Percentiles rank a stretch among this genome's conserved stretches.
These are phyloP conservation scores for Exidia glandulosa DNA, from an alignment of 768 basidiomycete genomes.

Conservation along the genomic window DNA sequence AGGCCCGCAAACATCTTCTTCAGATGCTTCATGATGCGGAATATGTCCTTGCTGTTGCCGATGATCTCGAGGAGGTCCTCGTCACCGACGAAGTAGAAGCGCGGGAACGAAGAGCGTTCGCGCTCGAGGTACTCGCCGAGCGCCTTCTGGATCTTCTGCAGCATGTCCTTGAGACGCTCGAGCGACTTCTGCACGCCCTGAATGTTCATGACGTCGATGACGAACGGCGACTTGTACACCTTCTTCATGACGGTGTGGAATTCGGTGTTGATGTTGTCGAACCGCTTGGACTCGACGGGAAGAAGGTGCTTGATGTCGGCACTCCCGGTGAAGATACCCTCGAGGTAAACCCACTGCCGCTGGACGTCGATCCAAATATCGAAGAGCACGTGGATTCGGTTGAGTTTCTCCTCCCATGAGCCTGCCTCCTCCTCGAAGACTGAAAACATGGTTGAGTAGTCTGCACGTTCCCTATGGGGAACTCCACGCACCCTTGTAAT, in stretches of 20 bases:
- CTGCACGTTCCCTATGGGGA: background rate
- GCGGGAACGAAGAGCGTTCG: conserved; percentile 94
- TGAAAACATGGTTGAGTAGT: conserved; percentile 18
- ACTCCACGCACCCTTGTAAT: conserved; percentile 71
- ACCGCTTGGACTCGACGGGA: conserved; percentile 93
- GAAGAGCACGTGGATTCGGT: conserved; percentile 92
- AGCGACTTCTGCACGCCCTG: conserved; percentile 93
- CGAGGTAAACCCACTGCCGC: conserved; percentile 98
- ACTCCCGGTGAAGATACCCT: conserved; percentile 99
- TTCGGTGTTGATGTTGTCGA: conserved; percentile 97
- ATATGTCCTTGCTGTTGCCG: conserved; percentile 97
- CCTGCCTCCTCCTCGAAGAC: conserved; percentile 88
- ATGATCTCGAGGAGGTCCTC: conserved; percentile 98
- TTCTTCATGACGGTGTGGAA: conserved; percentile 99
- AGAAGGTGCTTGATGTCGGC: conserved; percentile 99
- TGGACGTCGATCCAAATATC: conserved; percentile 99
- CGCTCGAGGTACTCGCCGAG: conserved; percentile 97
- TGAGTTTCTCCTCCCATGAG: conserved; percentile 94
- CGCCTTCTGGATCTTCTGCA: conserved; percentile 98
- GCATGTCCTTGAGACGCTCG: conserved; percentile 88
- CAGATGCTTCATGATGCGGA: conserved; percentile 96
- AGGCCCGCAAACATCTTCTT: conserved; percentile 99
- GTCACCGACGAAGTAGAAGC: conserved; percentile 99
- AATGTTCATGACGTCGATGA: conserved; percentile 94
- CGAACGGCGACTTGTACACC: conserved; percentile 97